phyloP scores from a whole-genome alignment of 106 monocot genomes.

The Cymbidium sinense region DNA sequence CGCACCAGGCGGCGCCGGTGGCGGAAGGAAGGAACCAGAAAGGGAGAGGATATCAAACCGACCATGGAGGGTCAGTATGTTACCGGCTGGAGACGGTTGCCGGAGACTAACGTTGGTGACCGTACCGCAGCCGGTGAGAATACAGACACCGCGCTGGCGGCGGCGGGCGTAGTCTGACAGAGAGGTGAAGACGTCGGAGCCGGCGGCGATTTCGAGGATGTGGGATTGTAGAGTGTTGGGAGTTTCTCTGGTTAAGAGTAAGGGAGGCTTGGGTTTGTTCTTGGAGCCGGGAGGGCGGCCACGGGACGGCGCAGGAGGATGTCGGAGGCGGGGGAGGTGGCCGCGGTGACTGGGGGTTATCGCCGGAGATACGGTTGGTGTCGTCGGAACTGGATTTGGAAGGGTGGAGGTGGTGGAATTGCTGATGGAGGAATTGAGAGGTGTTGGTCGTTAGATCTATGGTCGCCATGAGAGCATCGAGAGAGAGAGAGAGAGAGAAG shows the following conservation, averaged over 20 bases:
- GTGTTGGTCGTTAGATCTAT: neutral
- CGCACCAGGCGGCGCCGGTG: neutral
- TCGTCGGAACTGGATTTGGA: neutral
- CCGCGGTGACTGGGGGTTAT: no score
- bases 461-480: neutral
- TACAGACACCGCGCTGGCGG: neutral
- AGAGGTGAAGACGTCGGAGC: slow-evolving; percentile 1
- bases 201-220: slow-evolving; percentile 1
- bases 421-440: neutral
- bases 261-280: neutral
- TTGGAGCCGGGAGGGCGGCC: neutral
- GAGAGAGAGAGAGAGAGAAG: neutral
- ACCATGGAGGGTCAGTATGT: neutral
- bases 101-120: neutral
- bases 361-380: neutral
- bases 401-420: neutral
- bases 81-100: neutral
- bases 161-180: neutral
- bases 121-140: neutral
- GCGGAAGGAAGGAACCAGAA: neutral
- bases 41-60: neutral
- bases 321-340: neutral
- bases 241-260: neutral
- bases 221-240: neutral
- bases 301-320: neutral